Conservation (phyloP, 2,329 filamentous ascomycete genomes). For the Sphaceloma murrayae region DNA sequence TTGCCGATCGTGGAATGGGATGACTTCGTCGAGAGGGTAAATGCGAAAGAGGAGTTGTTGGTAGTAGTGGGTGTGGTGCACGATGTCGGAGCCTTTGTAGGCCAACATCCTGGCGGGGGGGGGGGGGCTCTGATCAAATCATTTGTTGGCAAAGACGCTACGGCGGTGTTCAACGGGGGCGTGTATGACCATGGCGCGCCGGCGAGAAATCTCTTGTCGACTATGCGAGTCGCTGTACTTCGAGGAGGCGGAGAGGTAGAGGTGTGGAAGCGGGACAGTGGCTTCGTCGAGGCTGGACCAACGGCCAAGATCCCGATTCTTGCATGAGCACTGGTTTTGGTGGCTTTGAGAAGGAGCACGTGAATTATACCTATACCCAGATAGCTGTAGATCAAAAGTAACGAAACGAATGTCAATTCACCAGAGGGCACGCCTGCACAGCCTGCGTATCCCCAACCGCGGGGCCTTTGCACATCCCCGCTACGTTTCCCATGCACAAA, state of each 20-base stretch:
- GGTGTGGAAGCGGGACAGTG: slow-evolving; percentile 94
- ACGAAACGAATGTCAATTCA: no score
- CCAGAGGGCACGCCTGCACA: no score
- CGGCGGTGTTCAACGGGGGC: slow-evolving; percentile 84
- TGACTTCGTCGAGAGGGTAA: slow-evolving; percentile 67
- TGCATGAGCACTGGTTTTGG: no score
- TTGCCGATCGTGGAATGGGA: slow-evolving; percentile 81
- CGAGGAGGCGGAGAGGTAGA: slow-evolving; percentile 81
- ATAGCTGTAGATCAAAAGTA: no score
- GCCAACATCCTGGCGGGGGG: slow-evolving; percentile 84
- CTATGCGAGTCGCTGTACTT: slow-evolving; percentile 79
- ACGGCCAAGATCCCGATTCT: no score
- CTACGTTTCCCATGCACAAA: no score
- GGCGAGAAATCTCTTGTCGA: slow-evolving; percentile 78
- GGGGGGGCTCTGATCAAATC: slow-evolving; percentile 77
- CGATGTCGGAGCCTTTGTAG: slow-evolving; percentile 74
- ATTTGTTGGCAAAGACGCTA: slow-evolving; percentile 77
- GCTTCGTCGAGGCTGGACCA: no score
- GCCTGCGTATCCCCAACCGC: no score
- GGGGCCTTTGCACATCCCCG: no score
- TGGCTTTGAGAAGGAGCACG: no score
- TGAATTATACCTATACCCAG: no score
- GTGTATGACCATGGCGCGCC: slow-evolving; percentile 86
- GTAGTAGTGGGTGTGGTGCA: slow-evolving; percentile 78
- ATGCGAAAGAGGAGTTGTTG: slow-evolving; percentile 66